Conservation (phyloP, 2,329 filamentous ascomycete genomes). For the Talaromyces verruculosus region DNA sequence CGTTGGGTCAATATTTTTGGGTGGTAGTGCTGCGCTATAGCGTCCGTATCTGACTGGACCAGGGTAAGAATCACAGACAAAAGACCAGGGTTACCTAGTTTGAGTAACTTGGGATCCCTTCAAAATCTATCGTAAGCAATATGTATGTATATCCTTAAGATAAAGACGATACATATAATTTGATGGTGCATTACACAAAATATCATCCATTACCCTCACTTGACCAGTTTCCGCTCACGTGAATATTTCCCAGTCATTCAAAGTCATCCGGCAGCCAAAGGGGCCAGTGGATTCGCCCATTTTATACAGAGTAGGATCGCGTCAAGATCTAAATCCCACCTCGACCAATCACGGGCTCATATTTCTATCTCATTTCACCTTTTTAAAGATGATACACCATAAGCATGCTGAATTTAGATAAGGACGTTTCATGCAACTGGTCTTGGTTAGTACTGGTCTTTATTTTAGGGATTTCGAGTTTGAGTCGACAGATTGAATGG, state of each 20-base stretch:
- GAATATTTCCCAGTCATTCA: neutral
- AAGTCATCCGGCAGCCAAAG: constrained; percentile 11
- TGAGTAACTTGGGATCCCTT: neutral
- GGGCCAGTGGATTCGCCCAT: constrained; percentile 1
- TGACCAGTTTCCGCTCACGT: neutral
- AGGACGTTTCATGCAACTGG: neutral
- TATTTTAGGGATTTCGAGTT: neutral
- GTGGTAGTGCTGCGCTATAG: neutral
- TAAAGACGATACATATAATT: neutral
- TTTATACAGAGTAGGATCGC: constrained; percentile 17
- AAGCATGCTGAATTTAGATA: constrained; percentile 2
- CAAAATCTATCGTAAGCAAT: neutral
- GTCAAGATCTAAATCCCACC: constrained; percentile 2
- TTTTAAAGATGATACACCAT: neutral
- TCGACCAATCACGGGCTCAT: neutral
- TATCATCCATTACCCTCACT: neutral
- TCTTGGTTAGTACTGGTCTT: neutral
- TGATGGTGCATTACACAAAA: neutral
- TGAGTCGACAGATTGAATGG: neutral
- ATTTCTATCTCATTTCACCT: neutral
- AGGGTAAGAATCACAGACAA: neutral
- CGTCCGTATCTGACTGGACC: neutral
- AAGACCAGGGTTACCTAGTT: neutral
- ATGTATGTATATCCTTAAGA: neutral
- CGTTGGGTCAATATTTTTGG: neutral